Evolutionary conservation across 225 moss, liverwort and hornwort genomes (phyloP).

Genomic region (Marchantia paleacea): DNA sequence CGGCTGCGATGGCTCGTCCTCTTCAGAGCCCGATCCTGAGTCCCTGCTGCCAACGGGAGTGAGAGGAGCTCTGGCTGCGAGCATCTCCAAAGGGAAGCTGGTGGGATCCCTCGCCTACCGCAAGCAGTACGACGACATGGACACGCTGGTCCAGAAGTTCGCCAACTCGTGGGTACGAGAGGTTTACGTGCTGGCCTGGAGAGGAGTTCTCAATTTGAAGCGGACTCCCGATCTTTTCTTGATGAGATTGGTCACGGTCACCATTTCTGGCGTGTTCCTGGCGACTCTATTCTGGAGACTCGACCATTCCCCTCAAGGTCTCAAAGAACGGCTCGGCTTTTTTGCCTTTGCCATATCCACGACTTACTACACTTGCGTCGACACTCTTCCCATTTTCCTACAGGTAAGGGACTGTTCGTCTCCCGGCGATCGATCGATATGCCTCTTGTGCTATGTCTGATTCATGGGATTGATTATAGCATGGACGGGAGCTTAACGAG

Average conservation of each 20-base stretch:
- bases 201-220: constrained; percentile 66
- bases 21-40: constrained; percentile 19
- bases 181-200: constrained; percentile 58
- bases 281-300: constrained; percentile 90
- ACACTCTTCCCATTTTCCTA: constrained; percentile 70
- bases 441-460: not conserved
- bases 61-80: constrained; percentile 27
- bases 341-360: constrained; percentile 71
- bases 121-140: constrained; percentile 45
- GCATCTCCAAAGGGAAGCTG: constrained; percentile 41
- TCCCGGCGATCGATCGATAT: too few relatives aligned
- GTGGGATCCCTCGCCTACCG: constrained; percentile 32
- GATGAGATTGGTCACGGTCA: constrained; percentile 64
- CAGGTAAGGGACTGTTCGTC: constrained; percentile 29
- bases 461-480: too few relatives aligned
- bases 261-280: constrained; percentile 64
- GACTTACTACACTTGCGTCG: constrained; percentile 68
- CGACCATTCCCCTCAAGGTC: constrained; percentile 67
- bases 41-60: constrained; percentile 24
- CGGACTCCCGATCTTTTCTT: constrained; percentile 79
- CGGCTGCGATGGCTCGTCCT: not conserved
- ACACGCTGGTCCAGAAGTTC: constrained; percentile 54
- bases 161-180: constrained; percentile 73
- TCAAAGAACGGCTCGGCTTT: constrained; percentile 57
- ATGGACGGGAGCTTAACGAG: too few relatives aligned